phyloP scores from a whole-genome alignment of 1,139 yeast species.

The Yamadazyma oceani region DNA sequence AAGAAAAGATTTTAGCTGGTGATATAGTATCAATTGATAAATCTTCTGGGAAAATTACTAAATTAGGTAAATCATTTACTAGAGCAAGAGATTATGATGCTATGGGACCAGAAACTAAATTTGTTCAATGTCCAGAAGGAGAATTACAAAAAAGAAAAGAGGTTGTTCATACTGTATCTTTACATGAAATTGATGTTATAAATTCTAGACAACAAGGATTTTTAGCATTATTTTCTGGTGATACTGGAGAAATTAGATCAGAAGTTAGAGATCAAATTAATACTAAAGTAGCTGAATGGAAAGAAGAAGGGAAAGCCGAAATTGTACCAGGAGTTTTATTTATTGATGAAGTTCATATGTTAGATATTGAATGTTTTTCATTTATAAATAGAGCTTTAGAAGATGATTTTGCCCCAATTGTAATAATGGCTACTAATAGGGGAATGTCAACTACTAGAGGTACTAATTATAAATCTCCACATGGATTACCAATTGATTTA shows the following conservation, averaged over 20 bases:
- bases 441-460: constrained; percentile 93
- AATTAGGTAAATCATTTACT: constrained; percentile 92
- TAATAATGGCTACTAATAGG: constrained; percentile 97
- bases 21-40: constrained; percentile 96
- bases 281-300: constrained; percentile 97
- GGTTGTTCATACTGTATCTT: constrained; percentile 92
- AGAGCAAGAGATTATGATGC: constrained; percentile 98
- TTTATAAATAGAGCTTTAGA: constrained; percentile 95
- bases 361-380: constrained; percentile 95
- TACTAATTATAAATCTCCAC: constrained; percentile 90
- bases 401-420: constrained; percentile 95
- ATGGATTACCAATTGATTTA: constrained; percentile 92
- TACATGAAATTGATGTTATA: constrained; percentile 97
- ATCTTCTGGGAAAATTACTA: constrained; percentile 90
- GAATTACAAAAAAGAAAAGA: constrained; percentile 95
- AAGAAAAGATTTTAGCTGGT: constrained; percentile 96
- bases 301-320: constrained; percentile 98
- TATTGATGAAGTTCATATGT: constrained; percentile 98
- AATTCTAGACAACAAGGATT: constrained; percentile 98
- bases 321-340: constrained; percentile 98
- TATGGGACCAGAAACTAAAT: constrained; percentile 97
- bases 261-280: constrained; percentile 98
- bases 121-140: constrained; percentile 98
- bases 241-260: constrained; percentile 94
- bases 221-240: constrained; percentile 93